Base-by-base conservation (phyloP, 768 basidiomycete species). In the Tulasnella sp. region DNA sequence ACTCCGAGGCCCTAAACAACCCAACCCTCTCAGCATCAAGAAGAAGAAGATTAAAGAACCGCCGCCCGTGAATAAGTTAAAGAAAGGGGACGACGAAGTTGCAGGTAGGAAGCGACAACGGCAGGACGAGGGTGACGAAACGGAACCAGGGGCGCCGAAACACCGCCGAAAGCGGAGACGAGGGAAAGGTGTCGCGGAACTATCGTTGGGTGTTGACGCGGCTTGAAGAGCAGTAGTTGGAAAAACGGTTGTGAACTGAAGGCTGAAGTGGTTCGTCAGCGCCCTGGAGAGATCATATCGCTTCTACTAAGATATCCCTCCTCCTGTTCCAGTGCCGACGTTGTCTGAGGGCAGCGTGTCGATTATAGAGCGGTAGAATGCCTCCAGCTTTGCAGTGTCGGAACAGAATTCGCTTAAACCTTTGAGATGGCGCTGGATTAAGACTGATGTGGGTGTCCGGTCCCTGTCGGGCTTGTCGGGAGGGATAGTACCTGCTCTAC, bases 1-100 rank as follows among this genome's bases (percentile, higher is more conserved):
- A 83, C 86, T 85, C 82, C 94, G 90, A 82, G 92, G 91, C 0
- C 92, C 93, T 0, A 97, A 95, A 83, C 94, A 90, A 0, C 96
- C 97, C 1, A 99, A 98, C 86, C 95, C 97, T 10, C 88, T 98
- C 3, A 96, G 95, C 80, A 87, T 97, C 71, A 96, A 95, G 88
- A 98, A 96, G 88, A 97, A 94, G 85, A 90, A 90, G 82, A 73
- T 82, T 6, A 82, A 84, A 34, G 40, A 1, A 18, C 58, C 76
- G 9, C 21, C 39, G 24, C 58, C 56, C 27, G 48, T 34, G 36
- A 77, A 68, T 10, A 62, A 40, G 39, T 34, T 62, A 27, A 42
- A 39, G 18, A 39, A 68, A 56, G 38, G 10, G 19, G 46, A 16
- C 21, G 16, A 18, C 10, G 73, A 19, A 74, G 62, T 4, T 68